Conservation (phyloP, 257 asterid species). For the Buddleja alternifolia region DNA sequence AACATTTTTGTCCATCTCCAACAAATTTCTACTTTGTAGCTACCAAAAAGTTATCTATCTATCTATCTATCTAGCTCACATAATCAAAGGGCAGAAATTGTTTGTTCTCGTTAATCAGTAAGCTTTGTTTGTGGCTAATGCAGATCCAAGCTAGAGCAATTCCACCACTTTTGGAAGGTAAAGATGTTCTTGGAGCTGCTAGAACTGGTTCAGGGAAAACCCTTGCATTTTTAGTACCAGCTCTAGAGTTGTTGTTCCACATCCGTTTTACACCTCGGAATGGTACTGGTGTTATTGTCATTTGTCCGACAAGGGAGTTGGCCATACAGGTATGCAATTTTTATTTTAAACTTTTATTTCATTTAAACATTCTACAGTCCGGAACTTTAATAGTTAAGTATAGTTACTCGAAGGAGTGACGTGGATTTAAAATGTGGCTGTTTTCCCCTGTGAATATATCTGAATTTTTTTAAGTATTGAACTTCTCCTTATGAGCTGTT, state of each 20-base stretch:
- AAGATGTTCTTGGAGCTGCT: slow-evolving; percentile 73
- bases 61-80: too few relatives aligned
- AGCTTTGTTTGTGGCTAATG: too few relatives aligned
- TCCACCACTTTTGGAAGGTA: slow-evolving; percentile 56
- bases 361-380: neutral
- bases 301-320: slow-evolving; percentile 72
- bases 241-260: slow-evolving; percentile 55
- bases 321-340: slow-evolving; percentile 60
- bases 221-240: slow-evolving; percentile 63
- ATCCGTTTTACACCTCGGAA: slow-evolving; percentile 48
- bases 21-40: neutral
- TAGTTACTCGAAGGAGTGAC: too few relatives aligned
- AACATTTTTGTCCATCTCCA: neutral
- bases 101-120: too few relatives aligned
- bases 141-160: slow-evolving; percentile 67
- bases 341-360: neutral
- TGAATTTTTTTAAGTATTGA: too few relatives aligned
- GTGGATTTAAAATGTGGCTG: too few relatives aligned
- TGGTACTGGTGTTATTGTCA: slow-evolving; percentile 66
- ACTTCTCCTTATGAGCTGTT: too few relatives aligned
- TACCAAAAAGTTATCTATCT: neutral
- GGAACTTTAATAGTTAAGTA: too few relatives aligned
- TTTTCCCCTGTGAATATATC: too few relatives aligned
- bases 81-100: neutral
- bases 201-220: slow-evolving; percentile 77